Evolutionary conservation across 1,284 basidiomycete genomes (phyloP), one percentile per base, ranked within the genome.

Genomic region (Pterulicium gracile): DNA sequence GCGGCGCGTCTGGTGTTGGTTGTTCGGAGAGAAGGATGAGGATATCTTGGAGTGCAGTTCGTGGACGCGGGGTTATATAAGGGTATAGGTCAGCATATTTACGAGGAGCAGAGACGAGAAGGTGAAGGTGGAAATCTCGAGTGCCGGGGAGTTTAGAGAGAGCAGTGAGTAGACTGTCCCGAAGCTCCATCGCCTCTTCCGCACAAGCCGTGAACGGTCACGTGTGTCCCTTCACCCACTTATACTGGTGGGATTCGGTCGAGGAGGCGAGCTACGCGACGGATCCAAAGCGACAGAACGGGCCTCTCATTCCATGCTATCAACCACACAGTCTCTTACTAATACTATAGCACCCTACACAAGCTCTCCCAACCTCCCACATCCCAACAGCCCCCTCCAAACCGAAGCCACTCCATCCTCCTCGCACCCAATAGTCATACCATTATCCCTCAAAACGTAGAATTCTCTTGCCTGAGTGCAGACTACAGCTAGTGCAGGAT

Each of bases 81-180:
- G 84, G 88, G 57, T 79, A 97, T 18, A 95, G 64, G 1, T 73
- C 68, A 1, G 73, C 72, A 53, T 81, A 73, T 58, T 81, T 83
- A 47, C 80, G 76, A 2, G 88, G 81, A 0, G 79, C 63, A 3
- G 88, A 84, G 23, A 80, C 68, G 47, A 94, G 75, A 50, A 84
- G 78, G 52, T 88, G 82, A 39, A 94, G 50, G 52, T 83, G 79
- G 54, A 91, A 80, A 41, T 70, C 67, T 45, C 87, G 79, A 14
- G 75, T 72, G 2, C 81, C 85, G 2, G 82, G 79, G 12, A 85
- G 60, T 15, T 54, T 56, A 10, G 66, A 56, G 44, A 94, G 75
- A 1, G 76, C 67, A 3, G 64, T 59, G 42, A 86, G 66, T 32
- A 93, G 69, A 36, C 72, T 65, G 62, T 86, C 81, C 48, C 86